Conservation (phyloP, 768 basidiomycete genomes). For the Boletellus ananas region DNA sequence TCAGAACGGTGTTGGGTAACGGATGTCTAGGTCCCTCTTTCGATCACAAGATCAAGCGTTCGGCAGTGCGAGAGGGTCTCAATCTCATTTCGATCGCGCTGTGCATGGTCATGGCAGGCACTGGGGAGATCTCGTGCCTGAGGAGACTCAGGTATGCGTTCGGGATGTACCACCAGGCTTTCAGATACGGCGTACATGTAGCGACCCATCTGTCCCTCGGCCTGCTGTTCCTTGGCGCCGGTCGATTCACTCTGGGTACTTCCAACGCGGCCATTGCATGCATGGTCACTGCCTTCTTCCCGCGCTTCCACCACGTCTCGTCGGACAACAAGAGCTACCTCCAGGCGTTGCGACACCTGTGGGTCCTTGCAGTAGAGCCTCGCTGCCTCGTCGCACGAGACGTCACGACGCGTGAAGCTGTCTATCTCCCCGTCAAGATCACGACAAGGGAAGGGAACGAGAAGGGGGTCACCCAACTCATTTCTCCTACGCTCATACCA, state of each 20-base stretch:
- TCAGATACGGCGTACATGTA: slow-evolving; percentile 86
- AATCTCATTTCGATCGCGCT: slow-evolving; percentile 84
- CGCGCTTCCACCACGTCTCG: slow-evolving; percentile 73
- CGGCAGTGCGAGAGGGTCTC: slow-evolving; percentile 81
- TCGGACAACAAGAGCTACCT: slow-evolving; percentile 88
- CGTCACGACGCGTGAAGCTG: slow-evolving; percentile 85
- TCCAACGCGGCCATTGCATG: slow-evolving; percentile 90
- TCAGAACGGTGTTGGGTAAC: slow-evolving; percentile 2
- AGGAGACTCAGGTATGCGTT: slow-evolving; percentile 85
- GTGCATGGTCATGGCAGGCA: slow-evolving; percentile 96
- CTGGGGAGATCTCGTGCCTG: slow-evolving; percentile 88
- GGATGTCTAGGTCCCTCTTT: slow-evolving; percentile 60
- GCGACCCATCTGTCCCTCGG: slow-evolving; percentile 90
- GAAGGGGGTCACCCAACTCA: slow-evolving; percentile 68
- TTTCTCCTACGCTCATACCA: slow-evolving; percentile 90
- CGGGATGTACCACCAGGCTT: slow-evolving; percentile 72
- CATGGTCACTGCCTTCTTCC: slow-evolving; percentile 89
- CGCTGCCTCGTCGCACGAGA: slow-evolving; percentile 89
- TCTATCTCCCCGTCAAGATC: slow-evolving; percentile 90
- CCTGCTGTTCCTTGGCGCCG: slow-evolving; percentile 88
- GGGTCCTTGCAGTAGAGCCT: slow-evolving; percentile 95
- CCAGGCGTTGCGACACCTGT: slow-evolving; percentile 91
- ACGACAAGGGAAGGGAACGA: slow-evolving; percentile 65
- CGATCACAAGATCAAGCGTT: slow-evolving; percentile 84
- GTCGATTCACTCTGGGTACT: slow-evolving; percentile 86